Base-by-base conservation (phyloP, 1,139 yeast genomes). In the Blastobotrys buckinghamii region DNA sequence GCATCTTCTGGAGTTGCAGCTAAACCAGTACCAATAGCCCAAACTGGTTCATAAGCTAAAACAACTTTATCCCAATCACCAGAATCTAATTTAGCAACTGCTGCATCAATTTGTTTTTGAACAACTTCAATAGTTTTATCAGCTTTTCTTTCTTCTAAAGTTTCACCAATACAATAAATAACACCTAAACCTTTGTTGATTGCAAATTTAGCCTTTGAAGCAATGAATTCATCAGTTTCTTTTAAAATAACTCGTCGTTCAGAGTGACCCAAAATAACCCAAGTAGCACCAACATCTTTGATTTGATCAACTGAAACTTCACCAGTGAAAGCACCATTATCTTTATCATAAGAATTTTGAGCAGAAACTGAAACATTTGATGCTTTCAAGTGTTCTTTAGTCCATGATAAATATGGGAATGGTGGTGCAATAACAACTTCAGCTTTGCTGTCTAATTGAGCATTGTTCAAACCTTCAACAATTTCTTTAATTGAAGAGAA, bases 1-100 rank as follows among this genome's bases (percentile, higher is more conserved):
- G 97, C 97, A 68, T 92, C 97, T 59, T 86, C 88, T 59, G 98
- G 90, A 61, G 98, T 92, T 59, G 98, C 98, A 66, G 97, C 97
- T 67, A 92, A 82, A 67, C 99, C 99, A 62, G 98, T 90, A 71
- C 99, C 99, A 66, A 92, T 92, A 62, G 99, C 99, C 98, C 98
- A 92, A 62, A 92, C 96, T 63, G 99, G 99, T 77, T 92, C 98
- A 76, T 94, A 94, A 67, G 98, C 99, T 71, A 94, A 76, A 59
- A 92, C 98, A 62, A 92, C 77, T 72, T 86, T 78, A 58, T 84
- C 66, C 98, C 98, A 92, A 81, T 90, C 97, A 48, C 54, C 57
- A 45, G 55, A 50, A 63, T 78, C 71, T 57, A 90, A 83, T 60
- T 83, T 76, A 68, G 81, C 85, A 64, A 86, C 74, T 55, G 84